phyloP scores from a whole-genome alignment of 106 monocot species.

The Agapanthus africanus region DNA sequence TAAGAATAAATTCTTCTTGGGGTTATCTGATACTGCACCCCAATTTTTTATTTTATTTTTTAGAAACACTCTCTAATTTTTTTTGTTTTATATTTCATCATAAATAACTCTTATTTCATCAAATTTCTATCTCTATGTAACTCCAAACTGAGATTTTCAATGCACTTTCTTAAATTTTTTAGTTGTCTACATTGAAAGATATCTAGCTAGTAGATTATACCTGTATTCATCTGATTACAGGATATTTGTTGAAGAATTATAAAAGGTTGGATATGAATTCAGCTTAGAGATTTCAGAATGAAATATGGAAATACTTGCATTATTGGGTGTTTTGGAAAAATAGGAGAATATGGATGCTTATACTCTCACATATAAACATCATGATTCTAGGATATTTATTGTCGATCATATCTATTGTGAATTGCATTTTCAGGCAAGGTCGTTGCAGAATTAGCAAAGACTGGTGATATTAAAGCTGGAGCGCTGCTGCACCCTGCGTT shows the following conservation, averaged over 20 bases:
- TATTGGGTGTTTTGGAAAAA: too few species aligned
- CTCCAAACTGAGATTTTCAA: not conserved
- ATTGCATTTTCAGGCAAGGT: slow-evolving; percentile 46
- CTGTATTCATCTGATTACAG: too few species aligned
- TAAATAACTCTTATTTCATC: too few species aligned
- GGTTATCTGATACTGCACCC: not conserved
- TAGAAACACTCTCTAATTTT: not conserved
- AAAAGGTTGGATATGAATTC: not conserved
- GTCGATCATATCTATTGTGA: not conserved
- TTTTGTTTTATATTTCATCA: not conserved
- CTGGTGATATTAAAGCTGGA: slow-evolving; percentile 41
- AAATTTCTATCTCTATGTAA: not conserved
- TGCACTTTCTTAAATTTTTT: not conserved
- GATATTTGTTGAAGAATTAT: too few species aligned
- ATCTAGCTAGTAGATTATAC: too few species aligned
- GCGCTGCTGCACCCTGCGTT: slow-evolving; percentile 64
- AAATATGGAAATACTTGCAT: too few species aligned
- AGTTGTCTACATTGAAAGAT: too few species aligned
- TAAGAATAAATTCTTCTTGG: not conserved
- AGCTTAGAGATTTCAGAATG: not conserved
- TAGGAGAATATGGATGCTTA: too few species aligned
- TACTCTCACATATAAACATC: not conserved
- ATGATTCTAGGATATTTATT: not conserved
- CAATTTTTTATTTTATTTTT: not conserved
- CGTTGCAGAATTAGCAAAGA: slow-evolving; percentile 51